Evolutionary conservation across 768 basidiomycete genomes (phyloP), one percentile per base, ranked within the genome.

Genomic region (Russula abietina): DNA sequence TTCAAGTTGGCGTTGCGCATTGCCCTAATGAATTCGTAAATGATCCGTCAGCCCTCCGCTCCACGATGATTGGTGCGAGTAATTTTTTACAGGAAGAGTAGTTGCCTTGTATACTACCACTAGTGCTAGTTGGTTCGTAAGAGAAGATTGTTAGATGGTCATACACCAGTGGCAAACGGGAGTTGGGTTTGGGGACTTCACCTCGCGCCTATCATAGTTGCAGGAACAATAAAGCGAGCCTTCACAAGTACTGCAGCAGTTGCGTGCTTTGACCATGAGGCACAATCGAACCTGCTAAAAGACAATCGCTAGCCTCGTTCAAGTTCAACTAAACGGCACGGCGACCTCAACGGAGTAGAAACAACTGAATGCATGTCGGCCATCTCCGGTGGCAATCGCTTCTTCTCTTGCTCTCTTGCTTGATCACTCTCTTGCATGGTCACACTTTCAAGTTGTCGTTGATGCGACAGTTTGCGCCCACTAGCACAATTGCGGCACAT

Each of bases 211-310:
- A 33, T 33, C 0, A 14, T 36, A 45, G 6, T 33, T 46, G 59
- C 54, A 5, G 19, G 24, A 54, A 54, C 45, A 48, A 46, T 11
- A 33, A 46, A 28, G 26, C 41, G 45, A 41, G 26, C n/a, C 17
- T 36, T 33, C 19, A 43, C 39, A 32, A 49, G 17, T 46, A 46
- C 6, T 36, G 12, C 43, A 17, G 16, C 17, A 48, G 45, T 46
- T 54, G 43, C 43, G 41, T 43, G 36, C 24, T 36, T 36, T 43
- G 26, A 19, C 52, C 62, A 48, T 45, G 62, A 63, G 52, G 52
- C n/a, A 54, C 22, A 62, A 33, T 55, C 49, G 49, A 26, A 43
- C 52, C 19, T 50, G 7, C 50, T 48, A 19, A 7, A 26, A 48
- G 19, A 19, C 48, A 12, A 38, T 48, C 30, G 48, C n/a, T 17